Conservation (phyloP, 192 early-diverging fungal genomes). For the Piromyces sp. region DNA sequence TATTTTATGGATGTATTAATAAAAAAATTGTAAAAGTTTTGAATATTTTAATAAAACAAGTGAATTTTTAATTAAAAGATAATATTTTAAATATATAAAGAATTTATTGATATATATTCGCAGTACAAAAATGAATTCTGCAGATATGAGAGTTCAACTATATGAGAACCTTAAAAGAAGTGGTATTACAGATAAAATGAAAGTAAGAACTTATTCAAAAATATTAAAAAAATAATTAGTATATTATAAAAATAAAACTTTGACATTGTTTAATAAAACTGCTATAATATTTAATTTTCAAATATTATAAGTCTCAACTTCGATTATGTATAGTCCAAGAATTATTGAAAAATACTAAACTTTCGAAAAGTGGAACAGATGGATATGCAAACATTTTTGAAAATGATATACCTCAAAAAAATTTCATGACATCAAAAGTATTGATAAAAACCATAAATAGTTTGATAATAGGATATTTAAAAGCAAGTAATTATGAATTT, state of each 20-base stretch:
- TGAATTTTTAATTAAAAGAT: too few relatives aligned
- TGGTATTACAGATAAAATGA: constrained; percentile 23
- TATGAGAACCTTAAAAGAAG: constrained; percentile 12
- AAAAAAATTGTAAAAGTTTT: too few relatives aligned
- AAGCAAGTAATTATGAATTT: constrained; percentile 17
- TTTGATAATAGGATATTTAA: constrained; percentile 24
- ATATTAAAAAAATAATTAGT: too few relatives aligned
- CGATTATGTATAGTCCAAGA: constrained; percentile 20
- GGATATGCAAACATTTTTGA: neutral
- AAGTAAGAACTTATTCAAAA: constrained; percentile 10
- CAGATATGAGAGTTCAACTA: constrained; percentile 12
- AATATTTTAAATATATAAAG: too few relatives aligned
- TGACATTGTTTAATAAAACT: too few relatives aligned
- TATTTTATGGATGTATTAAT: too few relatives aligned
- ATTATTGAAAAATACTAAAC: constrained; percentile 4
- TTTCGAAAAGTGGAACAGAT: neutral
- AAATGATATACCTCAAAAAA: neutral
- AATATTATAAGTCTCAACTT: constrained; percentile 31
- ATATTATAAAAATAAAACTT: too few relatives aligned
- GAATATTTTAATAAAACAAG: too few relatives aligned
- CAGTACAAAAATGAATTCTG: neutral
- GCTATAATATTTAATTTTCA: too few relatives aligned
- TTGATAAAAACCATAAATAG: constrained; percentile 17
- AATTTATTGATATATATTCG: too few relatives aligned
- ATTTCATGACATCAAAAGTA: neutral